Evolutionary conservation across 345 rosid genomes (phyloP), one percentile per base, ranked within the genome.

Genomic region (Laguncularia racemosa): DNA sequence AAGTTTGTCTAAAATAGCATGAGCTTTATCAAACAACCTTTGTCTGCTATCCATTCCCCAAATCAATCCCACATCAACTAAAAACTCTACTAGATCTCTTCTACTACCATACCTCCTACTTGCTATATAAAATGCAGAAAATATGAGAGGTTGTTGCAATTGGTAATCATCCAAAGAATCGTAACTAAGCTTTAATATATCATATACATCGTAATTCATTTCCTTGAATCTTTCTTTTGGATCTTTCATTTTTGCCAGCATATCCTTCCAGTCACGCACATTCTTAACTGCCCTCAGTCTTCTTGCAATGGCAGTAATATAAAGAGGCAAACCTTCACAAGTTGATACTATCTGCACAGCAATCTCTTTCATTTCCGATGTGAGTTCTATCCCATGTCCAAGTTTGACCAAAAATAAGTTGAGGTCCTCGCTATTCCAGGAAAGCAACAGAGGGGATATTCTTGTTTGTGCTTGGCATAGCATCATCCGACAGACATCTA

Each of bases 251-350:
- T 71, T 49, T 15, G 33, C n/a, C 4, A 70, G 11, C 0, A 61
- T 57, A 9, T 55, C 45, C 33, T 46, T 51, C 77, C 70, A 72
- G 5, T 52, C 65, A 20, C 16, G 0, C n/a, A 55, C 6, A 11
- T 64, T 71, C 54, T 52, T 4, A 8, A 53, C 45, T 20, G 56
- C 67, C 48, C 50, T 75, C 74, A 68, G 28, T 48, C 14, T 21
- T 56, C 44, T 6, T 1, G 69, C 65, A 14, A 62, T 52, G 5
- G 21, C 20, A 18, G 46, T 49, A 12, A 64, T 56, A 2, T 14
- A 65, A 6, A 69, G 65, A 0, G 78, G 75, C 3, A 76, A 7
- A 13, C 76, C 61, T 0, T 0, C 62, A 55, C 78, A 71, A 23
- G 28, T 23, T 23, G 28, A 23, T 23, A 23, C 28, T 23, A 23